Evolutionary conservation across 163 green algal species (phyloP), one percentile per base, ranked within the genome.

Genomic region (Chlamydomonas reinhardtii): DNA sequence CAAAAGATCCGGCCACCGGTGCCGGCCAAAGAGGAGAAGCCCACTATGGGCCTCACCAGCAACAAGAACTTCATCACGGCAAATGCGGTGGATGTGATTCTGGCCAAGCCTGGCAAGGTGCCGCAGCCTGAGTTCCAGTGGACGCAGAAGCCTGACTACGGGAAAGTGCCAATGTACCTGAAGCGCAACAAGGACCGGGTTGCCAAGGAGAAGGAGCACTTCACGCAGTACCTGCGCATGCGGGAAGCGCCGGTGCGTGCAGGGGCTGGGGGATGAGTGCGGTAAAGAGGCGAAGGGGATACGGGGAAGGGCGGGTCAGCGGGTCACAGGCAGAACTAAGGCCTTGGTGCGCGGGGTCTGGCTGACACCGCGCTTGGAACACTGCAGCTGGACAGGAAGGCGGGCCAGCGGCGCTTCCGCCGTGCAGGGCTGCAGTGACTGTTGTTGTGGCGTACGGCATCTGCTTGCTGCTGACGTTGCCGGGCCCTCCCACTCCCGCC

Each of bases 11-110:
- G 97, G 87, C 82, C 90, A 0, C 79, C 93, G n/a, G 87, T 98
- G 48, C 93, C 94, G 15, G 85, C 37, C 14, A 83, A 87, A 24
- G 88, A 90, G 12, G 95, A 98, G 39, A 74, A 76, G 56, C 95
- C 96, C 0, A 59, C 93, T 22, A 95, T 97, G 91, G 94, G 94
- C 0, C 82, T 97, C n/a, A 86, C 85, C 31, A 96, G 90, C 89
- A 92, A 93, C 82, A 97, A 97, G 74, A 95, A 98, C 89, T 98
- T 96, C 88, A 93, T 98, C 74, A 95, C 91, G 0, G 84, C 87
- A 4, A 98, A 98, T 66, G 95, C 95, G 34, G 86, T 70, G n/a
- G 91, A 97, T 72, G 93, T 88, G 31, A 97, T 96, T 12, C 73
- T 96, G 0, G 82, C 91, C 16, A 89, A 94, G 64, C 93, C 96